Evolutionary conservation across 1,139 yeast species (phyloP).

Genomic region (Suhomyces panamericanus): DNA sequence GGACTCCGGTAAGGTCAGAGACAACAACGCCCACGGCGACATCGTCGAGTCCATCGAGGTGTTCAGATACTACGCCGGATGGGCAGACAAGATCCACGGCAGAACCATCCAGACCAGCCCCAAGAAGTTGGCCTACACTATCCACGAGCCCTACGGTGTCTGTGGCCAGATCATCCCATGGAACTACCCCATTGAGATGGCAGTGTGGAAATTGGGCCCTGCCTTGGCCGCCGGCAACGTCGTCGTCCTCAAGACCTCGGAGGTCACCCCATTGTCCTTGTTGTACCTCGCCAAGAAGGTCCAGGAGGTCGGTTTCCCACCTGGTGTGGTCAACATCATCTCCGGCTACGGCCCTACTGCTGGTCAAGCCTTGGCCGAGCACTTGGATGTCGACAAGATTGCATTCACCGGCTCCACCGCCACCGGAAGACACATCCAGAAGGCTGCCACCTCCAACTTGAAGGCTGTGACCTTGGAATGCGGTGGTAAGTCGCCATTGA

Average conservation of each 20-base stretch:
- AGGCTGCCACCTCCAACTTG: constrained; percentile 56
- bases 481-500: constrained; percentile 86
- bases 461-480: constrained; percentile 87
- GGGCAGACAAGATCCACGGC: constrained; percentile 81
- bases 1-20: constrained; percentile 78
- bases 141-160: constrained; percentile 81
- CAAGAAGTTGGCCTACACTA: constrained; percentile 70
- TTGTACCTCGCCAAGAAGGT: constrained; percentile 55
- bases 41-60: constrained; percentile 57
- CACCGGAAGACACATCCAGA: constrained; percentile 63
- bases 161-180: constrained; percentile 76
- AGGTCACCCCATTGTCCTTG: constrained; percentile 63
- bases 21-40: constrained; percentile 53
- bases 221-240: constrained; percentile 71
- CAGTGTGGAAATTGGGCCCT: constrained; percentile 63
- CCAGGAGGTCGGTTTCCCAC: constrained; percentile 68
- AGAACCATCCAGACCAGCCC: constrained; percentile 65
- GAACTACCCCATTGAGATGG: constrained; percentile 62
- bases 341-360: constrained; percentile 58
- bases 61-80: constrained; percentile 75
- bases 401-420: constrained; percentile 67
- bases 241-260: constrained; percentile 65
- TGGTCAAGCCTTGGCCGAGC: constrained; percentile 59
- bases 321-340: constrained; percentile 65
- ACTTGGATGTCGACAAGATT: constrained; percentile 58